Conservation (phyloP, 441 rosid genomes). For the Pelargonium citronellum region DNA sequence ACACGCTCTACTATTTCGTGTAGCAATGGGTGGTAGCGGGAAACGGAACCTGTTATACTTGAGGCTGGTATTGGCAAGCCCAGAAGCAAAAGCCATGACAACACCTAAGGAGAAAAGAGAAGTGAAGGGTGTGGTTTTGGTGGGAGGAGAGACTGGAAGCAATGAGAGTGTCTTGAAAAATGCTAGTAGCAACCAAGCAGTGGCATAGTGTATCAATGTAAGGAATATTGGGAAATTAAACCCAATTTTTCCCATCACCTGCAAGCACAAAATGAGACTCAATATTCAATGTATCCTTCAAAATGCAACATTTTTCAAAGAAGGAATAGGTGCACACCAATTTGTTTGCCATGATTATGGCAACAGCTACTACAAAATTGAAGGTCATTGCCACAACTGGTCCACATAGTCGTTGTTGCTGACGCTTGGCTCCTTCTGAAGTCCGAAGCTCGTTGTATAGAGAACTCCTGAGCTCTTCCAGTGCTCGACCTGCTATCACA, state of each 20-base stretch:
- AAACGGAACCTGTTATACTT: conserved; percentile 24
- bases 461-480: conserved; percentile 29
- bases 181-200: conserved; percentile 27
- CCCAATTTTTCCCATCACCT: conserved; percentile 29
- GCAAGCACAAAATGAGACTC: conserved; percentile 1
- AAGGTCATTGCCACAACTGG: conserved; percentile 27
- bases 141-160: conserved; percentile 26
- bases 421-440: conserved; percentile 31
- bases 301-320: not conserved
- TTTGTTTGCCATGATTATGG: conserved; percentile 27
- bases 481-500: conserved; percentile 19
- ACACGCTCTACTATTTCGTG: too few species aligned
- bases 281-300: not conserved
- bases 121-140: conserved; percentile 28
- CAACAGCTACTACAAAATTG: conserved; percentile 28
- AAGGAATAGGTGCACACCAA: conserved; percentile 11
- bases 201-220: conserved; percentile 26
- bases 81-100: conserved; percentile 29
- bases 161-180: conserved; percentile 23
- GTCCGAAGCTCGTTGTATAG: conserved; percentile 28
- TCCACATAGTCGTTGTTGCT: conserved; percentile 28
- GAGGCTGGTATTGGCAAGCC: conserved; percentile 31
- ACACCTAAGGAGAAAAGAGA: conserved; percentile 24
- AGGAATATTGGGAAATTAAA: conserved; percentile 28
- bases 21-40: too few species aligned